Evolutionary conservation across 306 rosid genomes (phyloP).

Genomic region (Delonix regia): DNA sequence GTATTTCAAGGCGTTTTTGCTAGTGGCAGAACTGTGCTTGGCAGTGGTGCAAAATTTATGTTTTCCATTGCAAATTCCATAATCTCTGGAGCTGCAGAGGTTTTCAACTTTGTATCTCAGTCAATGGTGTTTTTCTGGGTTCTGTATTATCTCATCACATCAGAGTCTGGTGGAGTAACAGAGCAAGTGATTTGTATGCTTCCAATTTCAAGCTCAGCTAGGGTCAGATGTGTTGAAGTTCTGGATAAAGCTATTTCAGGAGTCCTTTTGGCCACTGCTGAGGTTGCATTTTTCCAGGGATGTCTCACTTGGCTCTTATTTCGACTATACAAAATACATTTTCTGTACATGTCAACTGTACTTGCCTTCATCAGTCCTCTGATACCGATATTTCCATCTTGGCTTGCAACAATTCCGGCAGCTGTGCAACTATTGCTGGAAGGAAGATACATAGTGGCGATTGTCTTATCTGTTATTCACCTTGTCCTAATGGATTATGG

Average conservation of each 20-base stretch:
- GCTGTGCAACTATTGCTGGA: constrained; percentile 80
- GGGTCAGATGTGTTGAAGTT: constrained; percentile 86
- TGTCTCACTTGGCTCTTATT: constrained; percentile 93
- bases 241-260: constrained; percentile 92
- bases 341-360: constrained; percentile 87
- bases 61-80: constrained; percentile 77
- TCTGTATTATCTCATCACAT: constrained; percentile 84
- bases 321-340: constrained; percentile 75
- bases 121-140: constrained; percentile 91
- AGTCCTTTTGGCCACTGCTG: constrained; percentile 87
- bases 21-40: constrained; percentile 71
- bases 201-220: constrained; percentile 66
- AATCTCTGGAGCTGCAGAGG: constrained; percentile 88
- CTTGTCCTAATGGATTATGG: constrained; percentile 87
- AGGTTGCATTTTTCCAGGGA: constrained; percentile 87
- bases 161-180: constrained; percentile 98
- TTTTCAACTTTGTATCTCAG: constrained; percentile 88
- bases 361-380: constrained; percentile 81
- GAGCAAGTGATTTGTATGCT: constrained; percentile 84
- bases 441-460: constrained; percentile 74
- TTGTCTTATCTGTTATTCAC: constrained; percentile 60
- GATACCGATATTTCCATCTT: constrained; percentile 79
- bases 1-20: constrained; percentile 71
- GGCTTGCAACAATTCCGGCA: constrained; percentile 86
- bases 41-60: constrained; percentile 67